A percentile compares a stretch with the other conserved stretches of the same genome.
Evolutionary conservation across 257 asterid species (phyloP).

Genomic region (Verbascum thapsus): DNA sequence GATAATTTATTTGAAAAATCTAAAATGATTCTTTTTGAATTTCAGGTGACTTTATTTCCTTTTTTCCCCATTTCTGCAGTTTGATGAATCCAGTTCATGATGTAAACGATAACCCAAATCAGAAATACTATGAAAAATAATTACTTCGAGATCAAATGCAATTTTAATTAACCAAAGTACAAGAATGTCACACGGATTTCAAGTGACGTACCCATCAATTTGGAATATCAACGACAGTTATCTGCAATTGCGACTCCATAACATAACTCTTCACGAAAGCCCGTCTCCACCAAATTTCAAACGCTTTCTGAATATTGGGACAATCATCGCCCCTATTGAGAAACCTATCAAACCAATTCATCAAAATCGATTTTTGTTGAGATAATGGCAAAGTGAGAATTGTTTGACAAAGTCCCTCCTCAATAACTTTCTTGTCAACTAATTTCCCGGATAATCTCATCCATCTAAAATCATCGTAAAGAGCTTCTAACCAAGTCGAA

Average conservation of each 20-base stretch:
- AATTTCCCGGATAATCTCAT: slow-evolving; percentile 72
- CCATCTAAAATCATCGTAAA: slow-evolving; percentile 89
- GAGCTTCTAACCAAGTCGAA: slow-evolving; percentile 86
- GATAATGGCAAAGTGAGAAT: slow-evolving; percentile 74
- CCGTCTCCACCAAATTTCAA: slow-evolving; percentile 96
- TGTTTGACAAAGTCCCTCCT: slow-evolving; percentile 82
- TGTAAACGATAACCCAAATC: slow-evolving; percentile 3
- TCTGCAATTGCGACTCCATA: slow-evolving; percentile 60
- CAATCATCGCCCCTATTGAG: slow-evolving; percentile 88
- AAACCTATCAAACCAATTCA: slow-evolving; percentile 82
- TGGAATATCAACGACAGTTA: slow-evolving; percentile 63
- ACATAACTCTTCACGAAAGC: slow-evolving; percentile 69
- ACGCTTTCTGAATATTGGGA: slow-evolving; percentile 87
- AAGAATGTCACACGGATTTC: slow-evolving; percentile 22
- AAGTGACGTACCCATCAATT: slow-evolving; percentile 40
- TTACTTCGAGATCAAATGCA: slow-evolving; percentile 18
- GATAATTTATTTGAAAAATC: not conserved
- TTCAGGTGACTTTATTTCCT: too few species aligned
- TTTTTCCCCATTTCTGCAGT: not conserved
- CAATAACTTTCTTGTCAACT: slow-evolving; percentile 69
- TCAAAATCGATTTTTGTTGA: slow-evolving; percentile 71
- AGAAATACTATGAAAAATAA: slow-evolving; percentile 23
- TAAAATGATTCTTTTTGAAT: too few species aligned
- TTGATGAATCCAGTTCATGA: not conserved
- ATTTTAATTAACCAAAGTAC: slow-evolving; percentile 21